phyloP scores from a whole-genome alignment of 495 filamentous ascomycete genomes.

The Xylaria telfairii region DNA sequence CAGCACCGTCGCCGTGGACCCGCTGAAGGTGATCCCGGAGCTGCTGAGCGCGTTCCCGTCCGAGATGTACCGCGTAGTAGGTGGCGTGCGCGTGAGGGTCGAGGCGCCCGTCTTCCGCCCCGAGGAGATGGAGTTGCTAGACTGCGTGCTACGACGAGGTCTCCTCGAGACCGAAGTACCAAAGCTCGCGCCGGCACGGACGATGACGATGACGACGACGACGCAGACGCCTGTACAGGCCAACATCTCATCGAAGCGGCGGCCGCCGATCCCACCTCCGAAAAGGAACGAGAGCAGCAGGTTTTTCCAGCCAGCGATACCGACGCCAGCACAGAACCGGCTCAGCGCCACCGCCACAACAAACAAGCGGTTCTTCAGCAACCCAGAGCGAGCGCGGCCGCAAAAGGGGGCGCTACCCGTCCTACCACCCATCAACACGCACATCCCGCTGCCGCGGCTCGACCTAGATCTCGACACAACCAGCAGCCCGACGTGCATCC shows the following conservation, averaged over 20 bases:
- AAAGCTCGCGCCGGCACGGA: neutral
- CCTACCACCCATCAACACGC: constrained; percentile 10
- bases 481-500: constrained; percentile 23
- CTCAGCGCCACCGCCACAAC: neutral
- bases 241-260: neutral
- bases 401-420: neutral
- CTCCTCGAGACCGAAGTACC: constrained; percentile 10
- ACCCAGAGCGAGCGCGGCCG: neutral
- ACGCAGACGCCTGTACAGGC: neutral
- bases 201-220: neutral
- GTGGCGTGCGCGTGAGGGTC: constrained; percentile 12
- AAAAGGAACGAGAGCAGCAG: constrained; percentile 1
- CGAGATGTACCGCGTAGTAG: constrained; percentile 17
- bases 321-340: neutral
- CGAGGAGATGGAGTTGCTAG: constrained; percentile 28
- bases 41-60: constrained; percentile 18
- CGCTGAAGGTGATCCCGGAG: constrained; percentile 30
- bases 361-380: neutral
- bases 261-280: neutral
- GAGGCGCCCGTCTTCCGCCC: constrained; percentile 17
- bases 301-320: neutral
- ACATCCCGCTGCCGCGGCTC: neutral
- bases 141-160: constrained; percentile 28
- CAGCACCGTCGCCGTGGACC: constrained; percentile 21
- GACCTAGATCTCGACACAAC: constrained; percentile 14